These are phyloP conservation scores for Heracleum sosnowskyi DNA, from an alignment of 129 eudicot genomes.

Conservation along the genomic window DNA sequence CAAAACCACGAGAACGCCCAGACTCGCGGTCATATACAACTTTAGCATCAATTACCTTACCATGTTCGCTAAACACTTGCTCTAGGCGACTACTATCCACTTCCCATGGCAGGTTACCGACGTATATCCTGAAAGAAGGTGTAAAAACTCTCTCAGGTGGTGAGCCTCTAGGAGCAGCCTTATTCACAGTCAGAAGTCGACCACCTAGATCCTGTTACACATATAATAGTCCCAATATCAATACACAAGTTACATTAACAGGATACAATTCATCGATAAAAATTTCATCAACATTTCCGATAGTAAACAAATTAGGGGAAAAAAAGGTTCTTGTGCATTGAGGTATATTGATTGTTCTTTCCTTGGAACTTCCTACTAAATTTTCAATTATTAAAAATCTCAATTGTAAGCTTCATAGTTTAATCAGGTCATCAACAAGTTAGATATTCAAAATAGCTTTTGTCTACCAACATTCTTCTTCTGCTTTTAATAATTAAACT, in stretches of 20 bases:
- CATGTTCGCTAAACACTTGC: constrained; percentile 48
- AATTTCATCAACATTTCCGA: not conserved
- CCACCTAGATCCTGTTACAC: constrained; percentile 43
- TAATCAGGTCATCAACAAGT: not conserved
- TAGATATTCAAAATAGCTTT: not conserved
- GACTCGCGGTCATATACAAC: constrained; percentile 55
- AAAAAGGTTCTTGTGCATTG: not conserved
- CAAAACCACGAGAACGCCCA: constrained; percentile 68
- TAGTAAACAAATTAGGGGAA: not conserved
- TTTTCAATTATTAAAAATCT: no score
- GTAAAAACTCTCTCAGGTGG: constrained; percentile 38
- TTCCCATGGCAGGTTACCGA: constrained; percentile 62
- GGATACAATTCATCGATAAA: not conserved
- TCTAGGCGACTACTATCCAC: constrained; percentile 41
- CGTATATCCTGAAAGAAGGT: constrained; percentile 39
- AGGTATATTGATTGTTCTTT: not conserved
- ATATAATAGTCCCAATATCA: constrained; percentile 3
- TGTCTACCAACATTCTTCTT: not conserved
- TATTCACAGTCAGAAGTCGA: constrained; percentile 49
- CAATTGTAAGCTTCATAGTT: no score
- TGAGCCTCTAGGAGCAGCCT: constrained; percentile 64
- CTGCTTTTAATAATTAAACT: not conserved
- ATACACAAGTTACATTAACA: not conserved
- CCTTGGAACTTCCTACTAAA: not conserved
- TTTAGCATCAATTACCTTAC: constrained; percentile 48